Evolutionary conservation across 371 early-diverging fungal species (phyloP).

Genomic region (Mortierella sp.): DNA sequence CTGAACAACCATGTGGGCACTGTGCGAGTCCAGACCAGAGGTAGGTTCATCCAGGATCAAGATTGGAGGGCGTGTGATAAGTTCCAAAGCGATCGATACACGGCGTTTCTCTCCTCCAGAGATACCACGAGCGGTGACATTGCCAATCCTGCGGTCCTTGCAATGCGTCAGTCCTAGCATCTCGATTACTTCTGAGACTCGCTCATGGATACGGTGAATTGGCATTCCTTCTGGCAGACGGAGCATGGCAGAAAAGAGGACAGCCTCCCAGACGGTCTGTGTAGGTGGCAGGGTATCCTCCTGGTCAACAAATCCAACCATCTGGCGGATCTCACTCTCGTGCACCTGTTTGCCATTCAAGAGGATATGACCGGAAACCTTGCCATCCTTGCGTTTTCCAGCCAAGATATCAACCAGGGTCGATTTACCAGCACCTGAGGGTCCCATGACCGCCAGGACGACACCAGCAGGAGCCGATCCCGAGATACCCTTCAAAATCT

Average conservation of each 20-base stretch:
- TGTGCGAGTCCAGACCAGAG: slow-evolving; percentile 88
- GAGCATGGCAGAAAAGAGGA: slow-evolving; percentile 80
- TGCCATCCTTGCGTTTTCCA: slow-evolving; percentile 70
- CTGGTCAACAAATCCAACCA: slow-evolving; percentile 87
- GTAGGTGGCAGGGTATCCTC: slow-evolving; percentile 88
- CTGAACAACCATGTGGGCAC: slow-evolving; percentile 68
- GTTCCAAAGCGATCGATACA: slow-evolving; percentile 85
- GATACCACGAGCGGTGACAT: slow-evolving; percentile 77
- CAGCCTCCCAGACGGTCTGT: slow-evolving; percentile 85
- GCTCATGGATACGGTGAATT: slow-evolving; percentile 61
- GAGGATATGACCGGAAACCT: slow-evolving; percentile 68
- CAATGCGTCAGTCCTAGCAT: slow-evolving; percentile 83
- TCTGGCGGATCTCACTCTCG: slow-evolving; percentile 63
- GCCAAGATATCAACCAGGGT: slow-evolving; percentile 81
- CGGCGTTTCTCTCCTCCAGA: slow-evolving; percentile 89
- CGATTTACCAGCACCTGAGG: slow-evolving; percentile 78
- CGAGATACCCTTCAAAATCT: slow-evolving; percentile 51
- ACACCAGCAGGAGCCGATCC: slow-evolving; percentile 48
- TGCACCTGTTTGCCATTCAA: slow-evolving; percentile 71
- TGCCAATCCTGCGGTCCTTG: slow-evolving; percentile 84
- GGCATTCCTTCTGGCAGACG: slow-evolving; percentile 80
- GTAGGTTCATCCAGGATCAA: slow-evolving; percentile 95
- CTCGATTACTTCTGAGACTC: slow-evolving; percentile 80
- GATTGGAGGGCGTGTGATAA: slow-evolving; percentile 86
- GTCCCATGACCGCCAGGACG: slow-evolving; percentile 74